These are phyloP conservation scores for Filobasidium floriforme DNA, from an alignment of 768 basidiomycete species.

Conservation along the genomic window DNA sequence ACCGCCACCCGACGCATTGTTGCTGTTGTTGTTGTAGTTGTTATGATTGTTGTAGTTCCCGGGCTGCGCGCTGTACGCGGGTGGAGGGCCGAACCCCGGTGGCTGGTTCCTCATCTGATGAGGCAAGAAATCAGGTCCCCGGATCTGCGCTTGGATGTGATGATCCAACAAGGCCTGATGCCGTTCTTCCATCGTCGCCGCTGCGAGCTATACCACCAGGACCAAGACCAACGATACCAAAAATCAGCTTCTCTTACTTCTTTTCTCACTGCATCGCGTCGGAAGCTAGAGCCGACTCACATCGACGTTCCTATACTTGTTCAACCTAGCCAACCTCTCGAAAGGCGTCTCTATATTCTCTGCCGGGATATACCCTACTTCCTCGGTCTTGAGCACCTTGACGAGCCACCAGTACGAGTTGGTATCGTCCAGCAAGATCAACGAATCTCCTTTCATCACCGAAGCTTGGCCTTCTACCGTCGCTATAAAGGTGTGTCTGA, in stretches of 20 bases:
- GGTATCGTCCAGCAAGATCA: slow-evolving; percentile 93
- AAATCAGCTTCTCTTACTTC: not conserved
- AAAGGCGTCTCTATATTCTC: slow-evolving; percentile 99
- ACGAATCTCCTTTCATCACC: slow-evolving; percentile 94
- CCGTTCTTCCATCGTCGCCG: slow-evolving; percentile 26
- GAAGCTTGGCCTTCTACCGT: slow-evolving; percentile 98
- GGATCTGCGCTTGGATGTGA: not conserved
- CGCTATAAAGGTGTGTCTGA: slow-evolving; percentile 91
- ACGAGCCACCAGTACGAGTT: slow-evolving; percentile 99
- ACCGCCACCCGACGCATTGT: too few species aligned
- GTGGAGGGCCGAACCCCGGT: too few species aligned
- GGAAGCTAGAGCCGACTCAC: slow-evolving; percentile 7
- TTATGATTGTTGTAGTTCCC: too few species aligned
- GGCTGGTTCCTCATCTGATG: too few species aligned
- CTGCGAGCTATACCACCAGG: slow-evolving; percentile 25
- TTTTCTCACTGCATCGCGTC: not conserved
- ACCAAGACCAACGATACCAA: not conserved
- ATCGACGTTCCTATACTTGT: slow-evolving; percentile 97
- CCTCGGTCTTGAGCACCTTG: slow-evolving; percentile 93
- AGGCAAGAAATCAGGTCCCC: not conserved
- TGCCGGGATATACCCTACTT: slow-evolving; percentile 97
- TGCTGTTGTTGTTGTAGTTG: too few species aligned
- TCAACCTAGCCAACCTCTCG: slow-evolving; percentile 85
- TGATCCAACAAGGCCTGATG: not conserved
- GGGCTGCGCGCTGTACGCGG: too few species aligned